These are phyloP conservation scores for Lizanozyma gosingica DNA, from an alignment of 1,139 yeast genomes.

Conservation along the genomic window DNA sequence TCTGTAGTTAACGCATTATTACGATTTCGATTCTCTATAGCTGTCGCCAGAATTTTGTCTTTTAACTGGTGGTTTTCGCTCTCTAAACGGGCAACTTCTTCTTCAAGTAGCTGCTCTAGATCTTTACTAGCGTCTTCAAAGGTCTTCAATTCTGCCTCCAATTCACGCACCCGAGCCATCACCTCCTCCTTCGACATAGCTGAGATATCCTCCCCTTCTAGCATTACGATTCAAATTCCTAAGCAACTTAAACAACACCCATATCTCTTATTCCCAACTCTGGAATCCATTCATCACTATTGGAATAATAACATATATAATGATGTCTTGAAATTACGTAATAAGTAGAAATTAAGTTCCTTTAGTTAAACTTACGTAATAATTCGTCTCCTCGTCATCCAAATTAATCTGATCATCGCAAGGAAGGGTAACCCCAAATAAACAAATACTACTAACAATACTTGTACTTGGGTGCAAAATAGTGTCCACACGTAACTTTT, in stretches of 20 bases:
- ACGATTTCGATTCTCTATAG: slow-evolving; percentile 4
- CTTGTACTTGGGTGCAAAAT: neutral
- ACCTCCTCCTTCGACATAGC: slow-evolving; percentile 1
- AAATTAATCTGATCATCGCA: neutral
- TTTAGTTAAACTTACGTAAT: neutral
- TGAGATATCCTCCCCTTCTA: neutral
- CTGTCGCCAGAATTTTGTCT: slow-evolving; percentile 4
- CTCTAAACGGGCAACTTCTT: slow-evolving; percentile 7
- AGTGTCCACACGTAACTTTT: neutral
- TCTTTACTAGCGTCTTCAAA: slow-evolving; percentile 12
- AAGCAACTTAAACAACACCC: too few relatives aligned
- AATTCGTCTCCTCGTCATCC: neutral
- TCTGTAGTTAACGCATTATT: slow-evolving; percentile 2
- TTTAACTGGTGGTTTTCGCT: slow-evolving; percentile 3
- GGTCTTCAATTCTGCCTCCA: slow-evolving; percentile 9
- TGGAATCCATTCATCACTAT: too few relatives aligned
- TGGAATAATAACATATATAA: too few relatives aligned
- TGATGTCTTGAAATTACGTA: too few relatives aligned
- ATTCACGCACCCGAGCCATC: slow-evolving; percentile 7
- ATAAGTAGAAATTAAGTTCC: too few relatives aligned
- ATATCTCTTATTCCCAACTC: too few relatives aligned
- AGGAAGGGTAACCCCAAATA: neutral
- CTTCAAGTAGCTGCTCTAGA: slow-evolving; percentile 12
- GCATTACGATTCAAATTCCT: too few relatives aligned
- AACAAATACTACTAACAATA: neutral